Evolutionary conservation across 1,284 basidiomycete genomes (phyloP), one percentile per base, ranked within the genome.

Genomic region (Ustilago tritici): DNA sequence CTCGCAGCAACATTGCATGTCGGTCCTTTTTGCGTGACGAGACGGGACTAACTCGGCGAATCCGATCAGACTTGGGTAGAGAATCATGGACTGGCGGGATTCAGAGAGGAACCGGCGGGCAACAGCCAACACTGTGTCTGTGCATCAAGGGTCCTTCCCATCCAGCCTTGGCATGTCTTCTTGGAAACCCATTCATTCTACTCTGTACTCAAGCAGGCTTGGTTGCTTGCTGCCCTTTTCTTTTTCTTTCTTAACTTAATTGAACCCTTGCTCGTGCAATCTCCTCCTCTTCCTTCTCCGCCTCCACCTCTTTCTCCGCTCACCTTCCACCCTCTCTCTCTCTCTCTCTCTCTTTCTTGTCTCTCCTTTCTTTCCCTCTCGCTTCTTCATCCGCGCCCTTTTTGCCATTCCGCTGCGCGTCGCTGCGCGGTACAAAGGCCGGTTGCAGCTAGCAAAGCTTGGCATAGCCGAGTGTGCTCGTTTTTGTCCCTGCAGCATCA

Each of bases 261-360:
- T 46, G n/a, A 15, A 15, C 19, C 31, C 17, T 47, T 31, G 34
- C 3, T 19, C 55, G 4, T 56, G n/a, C 55, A 15, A 4, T 40
- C 36, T 41, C 55, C 38, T 41, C 23, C 23, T 23, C 23, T 23
- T 23, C 23, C 38, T 56, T 35, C 55, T 41, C 38, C 19, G 14
- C 14, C 55, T 41, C 38, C 56, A 31, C 41, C 56, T 46, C 43
- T 56, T 19, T 35, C 31, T 8, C 52, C 35, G n/a, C 52, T n/a
- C 34, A 7, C 46, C 31, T n/a, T 23, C 5, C 28, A 8, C 28
- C 31, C 28, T 23, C 31, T n/a, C 12, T 12, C 10, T 4, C 23
- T 31, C 38, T 40, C 56, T 17, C 43, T 12, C 8, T 35, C 34
- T 56, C 23, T 10, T 56, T 54, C 34, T 38, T n/a, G 35, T 19